Evolutionary conservation across 2,329 filamentous ascomycete genomes (phyloP).

Genomic region (Paraphoma chrysanthemicola): DNA sequence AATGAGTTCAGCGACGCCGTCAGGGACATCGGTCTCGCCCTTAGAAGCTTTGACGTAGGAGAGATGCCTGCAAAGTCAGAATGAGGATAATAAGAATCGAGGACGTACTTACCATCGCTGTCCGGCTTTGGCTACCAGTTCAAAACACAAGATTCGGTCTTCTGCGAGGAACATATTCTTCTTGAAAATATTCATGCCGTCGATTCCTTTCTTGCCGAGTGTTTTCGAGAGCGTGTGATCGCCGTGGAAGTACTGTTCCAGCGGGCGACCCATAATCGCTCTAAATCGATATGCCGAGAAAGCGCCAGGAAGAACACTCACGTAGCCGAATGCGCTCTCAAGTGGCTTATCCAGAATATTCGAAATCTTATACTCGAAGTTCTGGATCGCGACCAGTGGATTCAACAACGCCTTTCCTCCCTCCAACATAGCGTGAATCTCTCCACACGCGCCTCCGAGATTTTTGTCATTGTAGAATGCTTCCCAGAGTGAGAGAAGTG

Average conservation of each 20-base stretch:
- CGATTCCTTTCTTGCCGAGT: slow-evolving; percentile 98
- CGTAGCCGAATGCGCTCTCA: slow-evolving; percentile 96
- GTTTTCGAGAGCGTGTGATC: slow-evolving; percentile 96
- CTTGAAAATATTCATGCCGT: slow-evolving; percentile 99
- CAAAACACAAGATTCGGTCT: slow-evolving; percentile 99
- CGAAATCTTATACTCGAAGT: slow-evolving; percentile 99
- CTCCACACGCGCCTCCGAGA: slow-evolving; percentile 95
- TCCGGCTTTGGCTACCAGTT: slow-evolving; percentile 96
- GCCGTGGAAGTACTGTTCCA: slow-evolving; percentile 99
- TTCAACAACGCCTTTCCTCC: slow-evolving; percentile 92
- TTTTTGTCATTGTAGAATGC: slow-evolving; percentile 99
- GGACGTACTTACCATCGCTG: background rate
- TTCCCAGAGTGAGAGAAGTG: slow-evolving; percentile 92
- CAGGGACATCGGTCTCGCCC: slow-evolving; percentile 97
- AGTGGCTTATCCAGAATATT: slow-evolving; percentile 99
- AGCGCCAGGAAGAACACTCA: slow-evolving; percentile 95
- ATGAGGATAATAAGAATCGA: background rate
- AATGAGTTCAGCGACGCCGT: slow-evolving; percentile 97
- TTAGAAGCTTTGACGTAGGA: slow-evolving; percentile 99
- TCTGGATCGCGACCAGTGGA: slow-evolving; percentile 95
- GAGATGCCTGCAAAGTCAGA: slow-evolving; percentile 82
- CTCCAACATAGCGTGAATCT: slow-evolving; percentile 96
- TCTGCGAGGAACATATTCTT: slow-evolving; percentile 99
- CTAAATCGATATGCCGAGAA: slow-evolving; percentile 98
- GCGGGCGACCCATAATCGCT: slow-evolving; percentile 94